Conservation (phyloP, 2,329 filamentous ascomycete species). For the Raffaelea deltoideospora region DNA sequence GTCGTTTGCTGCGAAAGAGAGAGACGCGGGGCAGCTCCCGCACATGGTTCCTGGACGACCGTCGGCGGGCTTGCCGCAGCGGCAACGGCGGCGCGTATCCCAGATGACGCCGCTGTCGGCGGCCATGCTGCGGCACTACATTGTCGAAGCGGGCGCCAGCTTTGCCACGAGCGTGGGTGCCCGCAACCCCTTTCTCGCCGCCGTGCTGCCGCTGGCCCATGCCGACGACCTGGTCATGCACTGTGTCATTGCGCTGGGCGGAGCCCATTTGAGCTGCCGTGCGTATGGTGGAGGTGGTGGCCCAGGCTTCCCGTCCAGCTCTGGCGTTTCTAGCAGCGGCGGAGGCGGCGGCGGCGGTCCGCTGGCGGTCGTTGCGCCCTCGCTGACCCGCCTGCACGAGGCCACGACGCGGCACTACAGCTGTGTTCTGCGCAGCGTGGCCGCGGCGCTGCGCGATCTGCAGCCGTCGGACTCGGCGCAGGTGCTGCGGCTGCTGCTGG, state of each 20-base stretch:
- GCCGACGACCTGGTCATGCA: slow-evolving; percentile 13
- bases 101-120: slow-evolving; percentile 9
- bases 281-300: too few relatives aligned
- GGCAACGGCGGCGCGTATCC: slow-evolving; percentile 3
- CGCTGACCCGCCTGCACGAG: slow-evolving; percentile 6
- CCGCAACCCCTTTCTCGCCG: slow-evolving; percentile 8
- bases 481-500: slow-evolving; percentile 8
- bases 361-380: too few relatives aligned
- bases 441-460: slow-evolving; percentile 6
- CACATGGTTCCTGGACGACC: too few relatives aligned
- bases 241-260: slow-evolving; percentile 9
- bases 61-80: background rate
- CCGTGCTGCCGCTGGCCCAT: slow-evolving; percentile 11
- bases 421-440: slow-evolving; percentile 9
- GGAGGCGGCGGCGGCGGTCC: background rate
- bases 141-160: slow-evolving; percentile 5
- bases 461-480: slow-evolving; percentile 5
- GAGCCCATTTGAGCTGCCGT: slow-evolving; percentile 6
- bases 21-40: too few relatives aligned
- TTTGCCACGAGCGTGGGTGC: slow-evolving; percentile 4
- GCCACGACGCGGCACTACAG: slow-evolving; percentile 10
- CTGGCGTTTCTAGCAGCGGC: background rate
- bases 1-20: too few relatives aligned
- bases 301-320: background rate
- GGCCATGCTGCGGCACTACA: slow-evolving; percentile 8